Percentiles rank a stretch among this genome's conserved stretches.
phyloP scores from a whole-genome alignment of 305 asterid species.

The Fraxinus floribunda region DNA sequence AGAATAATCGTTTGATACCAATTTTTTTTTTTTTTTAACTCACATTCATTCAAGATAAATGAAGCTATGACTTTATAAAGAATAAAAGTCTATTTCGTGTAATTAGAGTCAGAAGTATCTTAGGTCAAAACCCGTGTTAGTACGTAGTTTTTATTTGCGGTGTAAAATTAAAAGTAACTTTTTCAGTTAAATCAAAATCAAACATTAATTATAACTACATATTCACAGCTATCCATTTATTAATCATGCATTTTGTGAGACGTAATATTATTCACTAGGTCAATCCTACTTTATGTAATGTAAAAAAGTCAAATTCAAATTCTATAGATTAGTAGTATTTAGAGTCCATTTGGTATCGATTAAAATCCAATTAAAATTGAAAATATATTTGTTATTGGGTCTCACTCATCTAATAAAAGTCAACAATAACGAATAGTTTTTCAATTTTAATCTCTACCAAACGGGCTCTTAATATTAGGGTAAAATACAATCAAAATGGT shows the following conservation, averaged over 20 bases:
- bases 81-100: neutral
- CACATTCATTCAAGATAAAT: neutral
- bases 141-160: neutral
- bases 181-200: neutral
- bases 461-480: neutral
- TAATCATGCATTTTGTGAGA: neutral
- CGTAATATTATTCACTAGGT: neutral
- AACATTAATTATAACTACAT: neutral
- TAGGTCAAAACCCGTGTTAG: neutral
- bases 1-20: neutral
- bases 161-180: no score
- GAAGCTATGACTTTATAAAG: neutral
- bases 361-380: no score
- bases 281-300: neutral
- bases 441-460: no score
- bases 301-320: neutral
- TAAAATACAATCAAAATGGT: neutral
- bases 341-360: neutral
- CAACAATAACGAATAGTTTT: no score
- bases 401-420: no score
- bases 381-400: no score
- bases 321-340: neutral
- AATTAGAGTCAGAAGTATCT: neutral
- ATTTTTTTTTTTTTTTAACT: neutral
- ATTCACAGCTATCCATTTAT: no score